phyloP scores from a whole-genome alignment of 768 basidiomycete genomes.

The Cystobasidium tubakii region DNA sequence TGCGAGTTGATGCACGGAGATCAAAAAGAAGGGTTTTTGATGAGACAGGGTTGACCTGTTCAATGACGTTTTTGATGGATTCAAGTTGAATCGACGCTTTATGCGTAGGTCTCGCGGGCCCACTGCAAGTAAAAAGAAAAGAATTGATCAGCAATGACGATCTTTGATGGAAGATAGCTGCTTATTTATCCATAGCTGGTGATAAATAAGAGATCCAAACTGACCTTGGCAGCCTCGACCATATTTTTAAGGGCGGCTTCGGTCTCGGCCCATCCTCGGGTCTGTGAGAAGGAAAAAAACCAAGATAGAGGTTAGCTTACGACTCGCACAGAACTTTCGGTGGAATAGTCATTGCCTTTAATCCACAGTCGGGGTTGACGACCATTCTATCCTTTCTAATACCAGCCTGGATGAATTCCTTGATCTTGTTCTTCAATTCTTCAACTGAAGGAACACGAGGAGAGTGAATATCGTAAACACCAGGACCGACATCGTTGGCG shows the following conservation, averaged over 20 bases:
- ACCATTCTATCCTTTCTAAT: constrained; percentile 22
- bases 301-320: too few species aligned
- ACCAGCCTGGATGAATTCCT: constrained; percentile 59
- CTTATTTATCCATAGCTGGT: too few species aligned
- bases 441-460: constrained; percentile 89
- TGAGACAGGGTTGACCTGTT: constrained; percentile 18
- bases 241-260: constrained; percentile 56
- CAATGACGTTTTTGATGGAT: too few species aligned
- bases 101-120: constrained; percentile 32
- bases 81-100: too few species aligned
- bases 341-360: too few species aligned
- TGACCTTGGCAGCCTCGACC: constrained; percentile 37
- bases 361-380: constrained; percentile 66
- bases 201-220: too few species aligned
- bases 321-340: too few species aligned
- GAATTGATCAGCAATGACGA: too few species aligned
- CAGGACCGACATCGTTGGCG: constrained; percentile 94
- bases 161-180: too few species aligned
- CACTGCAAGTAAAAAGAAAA: neutral
- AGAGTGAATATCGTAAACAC: constrained; percentile 88
- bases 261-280: constrained; percentile 58
- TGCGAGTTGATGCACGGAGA: constrained; percentile 23
- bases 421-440: constrained; percentile 90
- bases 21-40: constrained; percentile 16
- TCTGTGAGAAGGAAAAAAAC: neutral